Evolutionary conservation across 1,139 yeast genomes (phyloP), one percentile per base, ranked within the genome.

Genomic region (Pichia kudriavzevii): DNA sequence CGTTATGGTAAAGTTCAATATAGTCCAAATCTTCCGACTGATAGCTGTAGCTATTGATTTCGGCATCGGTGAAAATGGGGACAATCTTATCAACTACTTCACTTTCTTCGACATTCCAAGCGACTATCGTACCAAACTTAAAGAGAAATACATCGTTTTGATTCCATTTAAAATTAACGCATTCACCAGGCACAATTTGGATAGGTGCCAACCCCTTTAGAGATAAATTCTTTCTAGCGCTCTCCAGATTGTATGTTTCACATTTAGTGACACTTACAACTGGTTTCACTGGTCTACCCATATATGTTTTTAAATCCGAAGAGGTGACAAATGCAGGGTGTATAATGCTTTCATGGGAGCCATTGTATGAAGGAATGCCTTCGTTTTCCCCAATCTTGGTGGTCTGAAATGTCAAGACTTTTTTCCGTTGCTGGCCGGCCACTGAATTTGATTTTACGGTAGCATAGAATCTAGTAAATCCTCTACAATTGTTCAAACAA

Each of bases 1-100:
- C 26, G 55, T 54, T 54, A 15, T 39, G 48, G 7, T 40, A 44
- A 9, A 72, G 53, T 39, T 81, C 91, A n/a, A 83, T 61, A 59
- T 65, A 87, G 54, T 87, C 95, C 74, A 87, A 72, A 49, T 87
- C 96, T 51, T 87, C 96, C 27, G 85, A 74, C 48, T 87, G 95
- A 11, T 66, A 62, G 2, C 61, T 61, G 48, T 77, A 77, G 5
- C 70, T 61, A 5, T 73, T 61, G 1, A 64, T 48, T 41, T 77
- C 77, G 4, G 78, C 72, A 1, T 45, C 44, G 22, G 55, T 52
- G 15, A 81, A 58, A 34, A 70, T 47, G 2, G 75, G 73, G n/a
- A 67, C 44, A 2, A 76, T 49, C 9, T 66, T 58, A 14, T 68
- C 64, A 5, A 60, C 47, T 1, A 62, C 52, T 9, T 58, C 55